A percentile compares a stretch with the other conserved stretches of the same genome.
Evolutionary conservation across 2,329 filamentous ascomycete species (phyloP).

Genomic region (Diaporthe destruens): DNA sequence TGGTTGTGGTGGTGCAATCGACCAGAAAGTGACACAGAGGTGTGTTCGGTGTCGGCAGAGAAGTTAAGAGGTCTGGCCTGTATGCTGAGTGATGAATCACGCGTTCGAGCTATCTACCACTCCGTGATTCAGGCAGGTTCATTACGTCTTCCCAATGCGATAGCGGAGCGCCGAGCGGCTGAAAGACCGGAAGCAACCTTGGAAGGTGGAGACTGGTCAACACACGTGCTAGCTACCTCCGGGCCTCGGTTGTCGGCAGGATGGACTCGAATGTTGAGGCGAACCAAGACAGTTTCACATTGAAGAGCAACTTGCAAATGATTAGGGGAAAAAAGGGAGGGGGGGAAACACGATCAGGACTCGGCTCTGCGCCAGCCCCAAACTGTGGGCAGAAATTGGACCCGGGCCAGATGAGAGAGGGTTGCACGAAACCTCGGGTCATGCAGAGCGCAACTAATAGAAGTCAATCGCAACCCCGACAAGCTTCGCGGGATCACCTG

Average conservation of each 20-base stretch:
- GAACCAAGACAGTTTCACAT: neutral
- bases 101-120: neutral
- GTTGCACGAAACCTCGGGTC: neutral
- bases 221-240: neutral
- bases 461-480: neutral
- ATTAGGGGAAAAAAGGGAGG: too few relatives aligned
- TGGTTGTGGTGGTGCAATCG: neutral
- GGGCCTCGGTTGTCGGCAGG: neutral
- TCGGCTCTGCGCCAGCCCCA: too few relatives aligned
- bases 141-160: conserved; percentile 13
- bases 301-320: neutral
- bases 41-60: neutral
- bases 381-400: neutral
- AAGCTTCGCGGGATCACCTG: conserved; percentile 25
- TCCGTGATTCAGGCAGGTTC: neutral
- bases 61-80: neutral
- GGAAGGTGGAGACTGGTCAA: conserved; percentile 8
- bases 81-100: neutral
- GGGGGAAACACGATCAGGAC: too few relatives aligned
- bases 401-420: neutral
- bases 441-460: neutral
- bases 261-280: neutral
- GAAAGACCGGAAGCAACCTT: neutral
- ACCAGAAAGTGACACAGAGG: neutral
- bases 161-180: conserved; percentile 37